Base-by-base conservation (phyloP, 805 yeast species). In the Starmerella bombicola region DNA sequence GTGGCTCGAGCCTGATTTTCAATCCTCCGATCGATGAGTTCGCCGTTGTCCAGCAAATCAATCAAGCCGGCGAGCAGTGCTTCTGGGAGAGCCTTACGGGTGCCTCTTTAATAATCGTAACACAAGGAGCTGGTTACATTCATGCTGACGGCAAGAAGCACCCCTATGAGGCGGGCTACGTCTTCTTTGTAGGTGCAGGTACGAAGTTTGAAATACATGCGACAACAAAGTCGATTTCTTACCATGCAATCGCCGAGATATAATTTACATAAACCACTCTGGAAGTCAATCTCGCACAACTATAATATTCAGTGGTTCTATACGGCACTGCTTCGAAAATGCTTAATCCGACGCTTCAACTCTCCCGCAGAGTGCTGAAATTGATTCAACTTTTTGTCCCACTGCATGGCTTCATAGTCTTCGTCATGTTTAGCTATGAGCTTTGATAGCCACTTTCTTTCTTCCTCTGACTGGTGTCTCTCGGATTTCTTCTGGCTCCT, bases 1-100 rank as follows among this genome's bases (percentile, higher is more conserved):
- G 68, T 17, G 65, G 63, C 32, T 41, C 41, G 21, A 54, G 55
- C 29, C 35, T 50, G 40, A 65, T 86, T 51, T 91, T 78, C 63
- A 80, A 91, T 60, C 99, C 99, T 25, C 99, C 99, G 43, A 91
- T 91, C 57, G 93, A 78, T 47, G 99, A 91, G 67, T 91, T 91
- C 56, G 71, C 95, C 4, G 96, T 91, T n/a, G 69, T 91, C 55
- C 85, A 82, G 64, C 78, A 88, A 33, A 71, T 73, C 34, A 66
- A 68, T 38, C 58, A 63, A 30, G 57, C 68, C 9, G 71, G 69
- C 33, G 67, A 74, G 51, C 59, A 56, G 15, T 80, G 81, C 59
- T 55, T 58, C 28, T 70, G 78, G 52, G 71, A 74, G 39, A 75
- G 67, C 5, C 65, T 91, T 33, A 65, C 74, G 33, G 97, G 97